Evolutionary conservation across 371 early-diverging fungal genomes (phyloP).

Genomic region (Rhizoclosmatium hyalinum): DNA sequence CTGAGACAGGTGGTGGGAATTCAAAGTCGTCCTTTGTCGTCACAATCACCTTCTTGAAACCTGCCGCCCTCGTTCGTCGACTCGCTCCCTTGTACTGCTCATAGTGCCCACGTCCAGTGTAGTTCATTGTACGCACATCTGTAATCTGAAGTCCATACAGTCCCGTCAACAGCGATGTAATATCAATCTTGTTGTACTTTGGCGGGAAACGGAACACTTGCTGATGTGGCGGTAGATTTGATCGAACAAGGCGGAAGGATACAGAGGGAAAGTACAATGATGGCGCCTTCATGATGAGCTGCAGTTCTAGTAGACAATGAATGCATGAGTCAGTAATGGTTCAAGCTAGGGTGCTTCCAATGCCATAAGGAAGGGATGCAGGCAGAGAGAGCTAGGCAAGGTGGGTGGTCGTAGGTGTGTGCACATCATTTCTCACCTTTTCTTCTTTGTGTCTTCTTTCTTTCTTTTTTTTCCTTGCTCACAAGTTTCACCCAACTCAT

Average conservation of each 20-base stretch:
- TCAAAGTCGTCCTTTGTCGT: slow-evolving; percentile 83
- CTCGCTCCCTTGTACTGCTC: slow-evolving; percentile 48
- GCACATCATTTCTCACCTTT: not conserved
- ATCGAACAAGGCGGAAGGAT: slow-evolving; percentile 83
- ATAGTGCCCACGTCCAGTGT: slow-evolving; percentile 53
- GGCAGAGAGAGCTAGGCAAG: not conserved
- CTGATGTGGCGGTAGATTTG: slow-evolving; percentile 85
- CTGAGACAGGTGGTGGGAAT: slow-evolving; percentile 74
- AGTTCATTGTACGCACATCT: slow-evolving; percentile 92
- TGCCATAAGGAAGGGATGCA: not conserved
- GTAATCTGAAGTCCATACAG: slow-evolving; percentile 84
- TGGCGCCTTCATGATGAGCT: slow-evolving; percentile 36
- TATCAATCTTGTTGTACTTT: slow-evolving; percentile 93
- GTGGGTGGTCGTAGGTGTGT: not conserved
- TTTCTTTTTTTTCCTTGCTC: slow-evolving; percentile 30
- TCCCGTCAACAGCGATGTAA: slow-evolving; percentile 83
- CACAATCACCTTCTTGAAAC: slow-evolving; percentile 91
- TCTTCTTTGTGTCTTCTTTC: slow-evolving; percentile 10
- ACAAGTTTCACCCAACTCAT: not conserved
- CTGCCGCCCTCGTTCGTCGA: slow-evolving; percentile 55
- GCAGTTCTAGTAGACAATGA: not conserved
- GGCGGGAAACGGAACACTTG: slow-evolving; percentile 93
- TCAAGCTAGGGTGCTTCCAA: not conserved
- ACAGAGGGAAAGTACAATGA: slow-evolving; percentile 92
- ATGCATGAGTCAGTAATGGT: not conserved